A percentile compares a stretch with the other conserved stretches of the same genome.
These are phyloP conservation scores for Candida tetrigidarum DNA, from an alignment of 1,139 yeast genomes.

Conservation along the genomic window DNA sequence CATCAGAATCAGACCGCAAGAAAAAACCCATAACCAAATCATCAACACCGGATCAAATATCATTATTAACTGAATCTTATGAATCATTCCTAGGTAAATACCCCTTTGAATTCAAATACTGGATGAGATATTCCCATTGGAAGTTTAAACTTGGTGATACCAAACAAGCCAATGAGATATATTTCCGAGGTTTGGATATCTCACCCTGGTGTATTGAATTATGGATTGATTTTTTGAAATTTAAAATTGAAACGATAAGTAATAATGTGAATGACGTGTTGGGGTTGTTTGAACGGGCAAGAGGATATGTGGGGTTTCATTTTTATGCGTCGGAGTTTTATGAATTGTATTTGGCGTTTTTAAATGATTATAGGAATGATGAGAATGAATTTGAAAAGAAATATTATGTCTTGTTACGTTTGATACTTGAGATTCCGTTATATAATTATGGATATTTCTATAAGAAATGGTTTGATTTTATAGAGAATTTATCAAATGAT, in stretches of 20 bases:
- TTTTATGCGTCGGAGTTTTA: conserved; percentile 78
- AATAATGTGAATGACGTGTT: conserved; percentile 36
- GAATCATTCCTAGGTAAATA: conserved; percentile 60
- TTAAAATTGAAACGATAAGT: conserved; percentile 50
- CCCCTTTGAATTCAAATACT: conserved; percentile 77
- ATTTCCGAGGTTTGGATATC: conserved; percentile 51
- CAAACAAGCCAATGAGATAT: conserved; percentile 52
- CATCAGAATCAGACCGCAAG: conserved; percentile 27
- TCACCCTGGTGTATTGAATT: conserved; percentile 63
- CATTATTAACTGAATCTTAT: conserved; percentile 54
- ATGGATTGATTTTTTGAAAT: conserved; percentile 74
- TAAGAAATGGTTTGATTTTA: conserved; percentile 41
- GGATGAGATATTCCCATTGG: conserved; percentile 75
- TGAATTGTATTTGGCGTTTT: conserved; percentile 65
- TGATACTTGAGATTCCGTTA: conserved; percentile 70
- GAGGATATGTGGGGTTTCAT: conserved; percentile 68
- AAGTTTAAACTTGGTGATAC: conserved; percentile 66
- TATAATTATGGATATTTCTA: conserved; percentile 72
- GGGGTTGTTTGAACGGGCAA: conserved; percentile 63
- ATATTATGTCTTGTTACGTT: conserved; percentile 55
- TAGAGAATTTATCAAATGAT: conserved; percentile 38
- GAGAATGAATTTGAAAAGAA: conserved; percentile 35
- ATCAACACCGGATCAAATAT: conserved; percentile 42
- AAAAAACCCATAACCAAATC: conserved; percentile 43
- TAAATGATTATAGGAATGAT: conserved; percentile 40